Evolutionary conservation across 495 filamentous ascomycete genomes (phyloP), one percentile per base, ranked within the genome.

Genomic region (Viridothelium virens): DNA sequence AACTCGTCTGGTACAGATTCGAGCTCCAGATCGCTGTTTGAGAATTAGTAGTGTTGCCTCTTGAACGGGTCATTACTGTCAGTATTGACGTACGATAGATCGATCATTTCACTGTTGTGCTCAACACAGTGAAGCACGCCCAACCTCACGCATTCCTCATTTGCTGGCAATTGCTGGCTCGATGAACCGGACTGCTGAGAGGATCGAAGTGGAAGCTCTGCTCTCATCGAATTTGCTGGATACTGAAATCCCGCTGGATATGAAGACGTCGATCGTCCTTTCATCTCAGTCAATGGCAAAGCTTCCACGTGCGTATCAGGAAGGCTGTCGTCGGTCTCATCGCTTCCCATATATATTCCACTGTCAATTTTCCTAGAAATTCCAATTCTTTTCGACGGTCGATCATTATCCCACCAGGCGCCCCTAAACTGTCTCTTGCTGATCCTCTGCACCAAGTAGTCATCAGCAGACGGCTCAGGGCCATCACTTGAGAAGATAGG

Each of bases 321-420:
- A 1, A 75, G 53, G 31, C 67, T 66, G 3, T 79, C 79, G 33
- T 79, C 75, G 68, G 59, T 84, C 10, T 61, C 74, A 65, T 89
- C 88, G 70, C 87, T 89, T 16, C 83, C 86, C 84, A 92, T 84
- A 82, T 85, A 92, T n/a, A 93, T 86, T 64, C 89, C 90, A 76
- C 88, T 91, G 73, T 95, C 91, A n/a, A 85, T 76, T 69, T 88
- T 80, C 37, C 89, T 78, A 72, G 81, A 81, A 38, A 91, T 82
- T 4, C 79, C 77, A 53, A 86, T 75, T 73, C 85, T 86, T 38
- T 77, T 74, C 74, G 69, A 64, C 77, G 84, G 64, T 36, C 63
- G 33, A 12, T 63, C 36, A 36, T 39, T 46, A 10, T 63, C 12
- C 61, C 66, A 72, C 68, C 68, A 72, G n/a, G 68, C 56, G 9